Evolutionary conservation across 768 basidiomycete genomes (phyloP).

Genomic region (Naganishia onofrii): DNA sequence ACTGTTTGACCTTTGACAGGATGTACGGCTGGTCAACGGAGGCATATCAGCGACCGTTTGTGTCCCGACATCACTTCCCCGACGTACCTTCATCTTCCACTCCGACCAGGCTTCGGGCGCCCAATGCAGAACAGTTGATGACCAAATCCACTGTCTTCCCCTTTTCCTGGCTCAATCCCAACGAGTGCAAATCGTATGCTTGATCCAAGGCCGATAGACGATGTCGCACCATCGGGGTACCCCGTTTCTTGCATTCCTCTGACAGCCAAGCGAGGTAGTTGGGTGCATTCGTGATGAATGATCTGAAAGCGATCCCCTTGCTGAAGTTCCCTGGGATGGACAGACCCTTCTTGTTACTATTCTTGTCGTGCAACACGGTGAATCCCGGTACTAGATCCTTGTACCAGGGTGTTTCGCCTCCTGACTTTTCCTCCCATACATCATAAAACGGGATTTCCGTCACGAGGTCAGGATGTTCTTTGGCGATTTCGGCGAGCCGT

Average conservation of each 20-base stretch:
- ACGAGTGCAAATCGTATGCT: constrained; percentile 52
- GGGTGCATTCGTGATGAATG: constrained; percentile 59
- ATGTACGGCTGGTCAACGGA: constrained; percentile 54
- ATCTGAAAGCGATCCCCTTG: constrained; percentile 57
- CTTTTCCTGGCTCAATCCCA: constrained; percentile 34
- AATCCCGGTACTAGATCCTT: constrained; percentile 39
- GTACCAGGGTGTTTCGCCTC: constrained; percentile 38
- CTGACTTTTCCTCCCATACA: constrained; percentile 34
- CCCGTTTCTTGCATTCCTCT: constrained; percentile 52
- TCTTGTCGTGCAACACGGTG: constrained; percentile 28
- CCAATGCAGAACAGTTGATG: constrained; percentile 62
- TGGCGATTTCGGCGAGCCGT: constrained; percentile 36
- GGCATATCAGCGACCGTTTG: not conserved
- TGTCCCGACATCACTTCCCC: constrained; percentile 30
- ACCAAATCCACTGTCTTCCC: constrained; percentile 53
- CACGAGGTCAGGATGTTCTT: constrained; percentile 41
- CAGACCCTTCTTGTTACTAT: constrained; percentile 9
- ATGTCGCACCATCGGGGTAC: constrained; percentile 57
- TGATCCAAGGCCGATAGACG: constrained; percentile 57
- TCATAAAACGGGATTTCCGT: constrained; percentile 39
- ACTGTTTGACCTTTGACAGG: constrained; percentile 84
- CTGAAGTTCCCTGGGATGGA: constrained; percentile 23
- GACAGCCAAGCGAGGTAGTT: constrained; percentile 60
- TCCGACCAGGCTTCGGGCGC: constrained; percentile 70
- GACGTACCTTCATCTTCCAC: constrained; percentile 64